Base-by-base conservation (phyloP, 108 stramenopile species). In the Skeletonema costatum region DNA sequence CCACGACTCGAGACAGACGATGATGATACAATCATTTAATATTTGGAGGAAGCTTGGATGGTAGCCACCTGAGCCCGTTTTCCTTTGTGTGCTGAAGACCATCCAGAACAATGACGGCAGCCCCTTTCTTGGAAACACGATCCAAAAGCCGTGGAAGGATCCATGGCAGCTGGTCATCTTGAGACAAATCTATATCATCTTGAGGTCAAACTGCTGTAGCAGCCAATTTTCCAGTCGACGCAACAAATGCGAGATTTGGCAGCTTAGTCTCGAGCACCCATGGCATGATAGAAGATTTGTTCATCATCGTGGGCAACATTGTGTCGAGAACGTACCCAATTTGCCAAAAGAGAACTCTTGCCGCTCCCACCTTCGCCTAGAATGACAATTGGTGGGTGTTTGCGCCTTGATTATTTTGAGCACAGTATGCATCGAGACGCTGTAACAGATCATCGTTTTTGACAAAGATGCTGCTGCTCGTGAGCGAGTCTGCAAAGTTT, bases 101-200 rank as follows among this genome's bases (percentile, higher is more conserved):
- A 75, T 91, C 92, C 48, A 93, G 83, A 31, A 91, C 72, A 64
- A 92, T 87, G 33, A 92, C 31, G 6, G 87, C 82, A 2, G 32
- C 60, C 10, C 87, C 92, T 59, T 90, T 88, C 71, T 86, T 77
- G 29, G 86, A 72, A 4, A 89, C 87, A 16, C 87, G 70, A 16
- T 90, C 89, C 14, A 93, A 64, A 41, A 93, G 86, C 4, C 87
- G 76, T 3, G 92, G 88, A 31, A 93, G 71, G 11, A 88, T 81
- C 90, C 90, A 93, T 38, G 87, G 85, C 2, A 93, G 82, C 29
- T 79, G 82, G 12, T 48, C 46, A 38, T 80, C 86, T 8, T 87
- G 76, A 25, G 77, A 63, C 11, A 72, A 51, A 42, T 88, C 85
- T 1, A 86, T 64, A 19, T 53, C 51, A 46, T 66, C 36, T 61